Evolutionary conservation across 2,329 filamentous ascomycete species (phyloP), one percentile per base, ranked within the genome.

Genomic region (Mycosphaerella sp.): DNA sequence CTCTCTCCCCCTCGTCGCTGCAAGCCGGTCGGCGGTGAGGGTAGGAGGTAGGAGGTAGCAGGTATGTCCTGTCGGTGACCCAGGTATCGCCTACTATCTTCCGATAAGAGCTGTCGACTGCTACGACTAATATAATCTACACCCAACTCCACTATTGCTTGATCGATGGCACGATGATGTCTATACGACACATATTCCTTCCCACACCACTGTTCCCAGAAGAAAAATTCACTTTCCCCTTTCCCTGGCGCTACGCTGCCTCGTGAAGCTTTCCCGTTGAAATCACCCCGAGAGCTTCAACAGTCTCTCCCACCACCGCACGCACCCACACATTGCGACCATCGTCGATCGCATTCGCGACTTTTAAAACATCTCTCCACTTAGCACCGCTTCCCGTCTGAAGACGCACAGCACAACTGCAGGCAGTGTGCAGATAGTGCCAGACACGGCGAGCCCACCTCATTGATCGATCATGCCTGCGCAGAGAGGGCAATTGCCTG

Each of bases 401-500:
- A 29, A 29, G 26, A 29, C 26, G 26, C 26, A 4, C 26, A 29
- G 26, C 26, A 29, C 26, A 7, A 29, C 26, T 7, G 26, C 26
- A 4, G 26, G 26, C 26, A 29, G 26, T 29, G 26, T 29, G 26
- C 26, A 29, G 26, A 29, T 4, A 29, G 5, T 29, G 26, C 26
- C 26, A 29, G 26, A 29, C 26, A 29, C 6, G 3, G 26, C 26
- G 5, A 29, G 5, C 26, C 36, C 32, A 36, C 40, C 44, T 14
- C 39, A 6, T 29, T 32, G 34, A 36, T 45, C 44, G 34, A 36
- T 45, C 44, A 67, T 67, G 65, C 62, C 65, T 45, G 57, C 64
- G n/a, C 52, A 56, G 14, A 52, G 63, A 51, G 62, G 62, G 44
- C 64, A 64, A 2, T 54, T 70, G 62, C 74, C 75, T n/a, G 64